phyloP scores from a whole-genome alignment of 2,329 filamentous ascomycete species.

The Ascochyta clinopodiicola region DNA sequence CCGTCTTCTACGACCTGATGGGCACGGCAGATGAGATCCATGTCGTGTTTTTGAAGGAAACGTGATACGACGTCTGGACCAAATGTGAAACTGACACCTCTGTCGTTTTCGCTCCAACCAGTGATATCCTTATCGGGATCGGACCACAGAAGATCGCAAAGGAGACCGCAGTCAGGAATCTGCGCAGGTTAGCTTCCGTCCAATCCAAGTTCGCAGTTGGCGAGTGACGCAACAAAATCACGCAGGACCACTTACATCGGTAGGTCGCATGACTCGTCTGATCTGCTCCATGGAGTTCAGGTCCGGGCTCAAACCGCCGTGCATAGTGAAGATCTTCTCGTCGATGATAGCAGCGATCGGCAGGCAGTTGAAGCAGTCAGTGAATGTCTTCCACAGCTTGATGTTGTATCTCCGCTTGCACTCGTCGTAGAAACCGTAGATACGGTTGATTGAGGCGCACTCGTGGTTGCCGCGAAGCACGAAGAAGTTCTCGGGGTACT shows the following conservation, averaged over 20 bases:
- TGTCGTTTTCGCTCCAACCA: conserved; percentile 98
- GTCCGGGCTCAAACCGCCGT: conserved; percentile 94
- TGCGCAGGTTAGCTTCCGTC: conserved; percentile 57
- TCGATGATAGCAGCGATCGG: conserved; percentile 98
- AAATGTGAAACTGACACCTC: conserved; percentile 98
- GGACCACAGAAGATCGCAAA: conserved; percentile 98
- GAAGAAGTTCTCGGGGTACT: conserved; percentile 99
- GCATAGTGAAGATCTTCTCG: conserved; percentile 99
- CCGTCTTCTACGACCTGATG: conserved; percentile 99
- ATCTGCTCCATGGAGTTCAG: conserved; percentile 99
- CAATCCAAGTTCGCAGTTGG: background rate
- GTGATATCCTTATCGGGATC: conserved; percentile 99
- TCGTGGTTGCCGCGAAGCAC: conserved; percentile 98
- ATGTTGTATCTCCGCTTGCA: conserved; percentile 99
- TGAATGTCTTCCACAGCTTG: conserved; percentile 99
- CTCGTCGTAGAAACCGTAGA: conserved; percentile 99
- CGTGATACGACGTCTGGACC: conserved; percentile 96
- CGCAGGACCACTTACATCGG: conserved; percentile 75
- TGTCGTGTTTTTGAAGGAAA: conserved; percentile 98
- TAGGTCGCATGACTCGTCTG: conserved; percentile 96
- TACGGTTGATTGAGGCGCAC: conserved; percentile 97
- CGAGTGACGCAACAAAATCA: background rate
- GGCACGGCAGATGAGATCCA: conserved; percentile 98
- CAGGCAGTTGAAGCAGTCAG: conserved; percentile 98
- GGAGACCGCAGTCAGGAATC: conserved; percentile 97